Conservation (phyloP, 495 filamentous ascomycete species). For the Penicillium riverlandense region DNA sequence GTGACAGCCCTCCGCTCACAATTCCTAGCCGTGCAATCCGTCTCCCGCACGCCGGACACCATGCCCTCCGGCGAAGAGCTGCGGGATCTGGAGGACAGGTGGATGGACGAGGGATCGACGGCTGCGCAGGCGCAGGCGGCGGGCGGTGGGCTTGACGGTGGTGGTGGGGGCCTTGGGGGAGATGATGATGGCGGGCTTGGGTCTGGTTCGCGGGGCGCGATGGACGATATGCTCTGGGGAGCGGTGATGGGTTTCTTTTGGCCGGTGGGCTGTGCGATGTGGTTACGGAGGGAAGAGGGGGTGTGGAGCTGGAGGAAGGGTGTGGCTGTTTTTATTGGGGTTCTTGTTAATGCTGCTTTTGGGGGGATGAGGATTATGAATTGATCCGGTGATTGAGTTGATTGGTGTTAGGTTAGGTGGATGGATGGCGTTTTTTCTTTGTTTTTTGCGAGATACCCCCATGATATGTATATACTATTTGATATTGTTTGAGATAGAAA, state of each 20-base stretch:
- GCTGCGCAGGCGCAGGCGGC: constrained; percentile 28
- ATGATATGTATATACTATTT: neutral
- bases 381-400: constrained; percentile 9
- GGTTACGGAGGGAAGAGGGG: constrained; percentile 81
- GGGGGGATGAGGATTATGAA: constrained; percentile 54
- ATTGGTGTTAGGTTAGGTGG: neutral
- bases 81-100: constrained; percentile 72
- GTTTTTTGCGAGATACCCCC: constrained; percentile 1
- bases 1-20: constrained; percentile 76
- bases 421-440: constrained; percentile 1
- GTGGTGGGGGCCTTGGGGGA: constrained; percentile 24
- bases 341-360: constrained; percentile 67
- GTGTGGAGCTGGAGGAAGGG: constrained; percentile 78
- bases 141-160: constrained; percentile 20
- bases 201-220: constrained; percentile 36
- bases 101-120: constrained; percentile 72
- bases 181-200: constrained; percentile 47
- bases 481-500: neutral
- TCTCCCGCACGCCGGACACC: constrained; percentile 73
- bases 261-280: constrained; percentile 77
- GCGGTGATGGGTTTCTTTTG: constrained; percentile 91
- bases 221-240: constrained; percentile 85
- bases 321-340: constrained; percentile 75
- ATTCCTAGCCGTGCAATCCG: constrained; percentile 71
- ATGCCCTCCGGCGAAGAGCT: constrained; percentile 63